Base-by-base conservation (phyloP, 305 asterid genomes). In the Plantago rigida region DNA sequence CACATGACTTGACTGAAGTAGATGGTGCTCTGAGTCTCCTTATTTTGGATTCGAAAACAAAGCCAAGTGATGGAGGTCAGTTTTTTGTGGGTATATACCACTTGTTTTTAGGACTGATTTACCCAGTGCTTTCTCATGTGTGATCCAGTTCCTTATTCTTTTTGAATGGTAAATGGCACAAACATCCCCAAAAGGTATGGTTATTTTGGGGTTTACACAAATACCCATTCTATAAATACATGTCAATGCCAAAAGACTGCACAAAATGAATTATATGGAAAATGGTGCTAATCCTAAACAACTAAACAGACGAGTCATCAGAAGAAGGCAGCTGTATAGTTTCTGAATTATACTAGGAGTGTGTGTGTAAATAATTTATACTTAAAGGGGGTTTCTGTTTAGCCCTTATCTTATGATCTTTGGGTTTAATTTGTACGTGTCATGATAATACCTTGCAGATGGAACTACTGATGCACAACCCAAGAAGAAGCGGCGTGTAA, bases 1-100 rank as follows among this genome's bases (percentile, higher is more conserved):
- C 92, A 55, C 81, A 86, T 72, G 92, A 89, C 72, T 59, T 89
- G 75, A 81, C 72, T 8, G 97, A 83, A 78, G 97, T 89, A 11
- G 97, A 89, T 68, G 95, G 95, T 68, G 94, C 95, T 59, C 95
- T 89, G 68, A 86, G 94, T 80, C 94, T 89, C 62, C 82, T 84
- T 24, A 84, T 79, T 70, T 66, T 89, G 81, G 97, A 89, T 64
- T 68, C 85, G 29, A 81, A 79, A 56, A 61, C 83, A 13, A 86
- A 86, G 82, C 94, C 79, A 77, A 73, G 65, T 31, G 89, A 74
- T 67, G 86, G 84, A 59, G 95, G 95, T 86, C 69, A 68, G 85
- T 79, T 63, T 68, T 68, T 17, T 10, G 50, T 58, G 9, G 47
- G 44, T 36, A 8, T 5, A 36, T 36, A 50, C 55, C 63, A 24